phyloP scores from a whole-genome alignment of 352 stramenopile species.

The Pythium chondricola region DNA sequence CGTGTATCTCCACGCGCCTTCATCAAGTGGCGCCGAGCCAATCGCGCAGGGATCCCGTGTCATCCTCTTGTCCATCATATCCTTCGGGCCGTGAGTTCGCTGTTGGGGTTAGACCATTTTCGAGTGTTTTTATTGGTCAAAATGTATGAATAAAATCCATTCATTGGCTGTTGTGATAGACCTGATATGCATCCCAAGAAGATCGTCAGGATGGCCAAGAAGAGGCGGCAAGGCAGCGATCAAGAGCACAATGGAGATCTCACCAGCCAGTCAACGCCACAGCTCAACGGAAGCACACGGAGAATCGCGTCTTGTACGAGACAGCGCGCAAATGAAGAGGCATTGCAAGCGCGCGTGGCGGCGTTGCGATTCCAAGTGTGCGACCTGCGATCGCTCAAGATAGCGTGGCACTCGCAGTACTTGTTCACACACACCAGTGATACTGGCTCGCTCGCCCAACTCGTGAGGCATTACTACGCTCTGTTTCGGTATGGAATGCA shows the following conservation, averaged over 20 bases:
- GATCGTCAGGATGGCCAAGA: neutral
- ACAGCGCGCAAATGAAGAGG: conserved; percentile 1
- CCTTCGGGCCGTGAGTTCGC: neutral
- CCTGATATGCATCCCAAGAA: neutral
- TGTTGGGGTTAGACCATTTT: neutral
- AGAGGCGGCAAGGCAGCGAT: neutral
- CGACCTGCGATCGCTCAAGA: neutral
- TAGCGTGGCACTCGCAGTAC: neutral
- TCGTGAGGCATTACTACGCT: conserved; percentile 3
- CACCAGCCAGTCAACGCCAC: neutral
- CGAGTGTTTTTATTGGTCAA: neutral
- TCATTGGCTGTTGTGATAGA: neutral
- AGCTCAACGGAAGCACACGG: neutral
- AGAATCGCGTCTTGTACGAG: neutral
- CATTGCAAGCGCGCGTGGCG: neutral
- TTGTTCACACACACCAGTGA: conserved; percentile 2
- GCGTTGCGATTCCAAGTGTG: conserved; percentile 2
- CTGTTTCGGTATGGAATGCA: conserved; percentile 7
- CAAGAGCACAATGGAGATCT: too few relatives aligned
- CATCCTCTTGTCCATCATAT: neutral
- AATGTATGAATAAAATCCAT: neutral
- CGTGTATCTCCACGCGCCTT: too few relatives aligned
- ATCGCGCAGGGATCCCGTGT: neutral
- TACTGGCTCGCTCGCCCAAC: conserved; percentile 4
- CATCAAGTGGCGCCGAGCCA: too few relatives aligned